Base-by-base conservation (phyloP, 441 rosid species). In the Brassica hybrid region DNA sequence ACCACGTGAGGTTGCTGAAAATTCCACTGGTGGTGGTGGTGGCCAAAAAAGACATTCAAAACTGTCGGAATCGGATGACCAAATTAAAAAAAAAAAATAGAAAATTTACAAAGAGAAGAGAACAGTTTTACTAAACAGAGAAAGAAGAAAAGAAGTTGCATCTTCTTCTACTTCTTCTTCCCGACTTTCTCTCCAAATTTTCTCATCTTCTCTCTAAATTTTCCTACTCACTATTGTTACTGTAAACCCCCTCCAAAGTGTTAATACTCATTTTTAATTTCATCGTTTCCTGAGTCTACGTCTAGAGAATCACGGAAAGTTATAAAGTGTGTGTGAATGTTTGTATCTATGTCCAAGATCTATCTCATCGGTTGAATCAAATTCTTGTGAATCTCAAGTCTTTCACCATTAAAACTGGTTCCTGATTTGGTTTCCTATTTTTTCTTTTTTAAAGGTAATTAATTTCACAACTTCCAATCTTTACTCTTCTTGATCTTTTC, bases 91-190 rank as follows among this genome's bases (percentile, higher is more conserved):
- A 7, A 7, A 8, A 36, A 2, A 30, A 14, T 0, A n/a, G 27
- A 25, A 14, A 50, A 52, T 2, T 13, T 38, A 30, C 34, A 30
- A 30, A 4, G 34, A 41, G 27, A 54, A 3, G 18, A 71, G 74
- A 73, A 79, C 71, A 73, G 82, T 80, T 84, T 76, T 63, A 76
- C 41, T 75, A 71, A 77, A 75, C 82, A 76, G 61, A 65, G 84
- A 54, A 7, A 17, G 27, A 25, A 25, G 27, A 7, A 56, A 56
- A 19, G 75, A 30, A 73, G 83, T 89, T 83, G 86, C 83, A 45
- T 48, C 84, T 83, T 73, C 86, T 86, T 72, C 66, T 5, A 23
- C 32, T 27, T 27, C 32, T 3, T 2, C 34, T 4, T 66, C 75
- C 73, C 65, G 83, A 82, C 76, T 84, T 79, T 82, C 66, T 73